phyloP scores from a whole-genome alignment of 2,329 filamentous ascomycete genomes.

The Scedosporium boydii region DNA sequence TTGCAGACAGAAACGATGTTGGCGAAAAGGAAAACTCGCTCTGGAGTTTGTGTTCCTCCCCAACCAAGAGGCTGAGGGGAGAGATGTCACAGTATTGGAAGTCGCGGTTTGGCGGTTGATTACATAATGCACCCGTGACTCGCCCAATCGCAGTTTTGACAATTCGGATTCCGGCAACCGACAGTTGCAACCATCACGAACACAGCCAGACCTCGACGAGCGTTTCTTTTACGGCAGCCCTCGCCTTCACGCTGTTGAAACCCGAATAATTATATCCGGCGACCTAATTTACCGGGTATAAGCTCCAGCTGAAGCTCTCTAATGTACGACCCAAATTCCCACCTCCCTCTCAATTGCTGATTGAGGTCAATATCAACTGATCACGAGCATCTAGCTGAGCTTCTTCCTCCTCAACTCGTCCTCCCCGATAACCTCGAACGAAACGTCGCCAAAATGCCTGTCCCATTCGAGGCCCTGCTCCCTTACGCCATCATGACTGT shows the following conservation, averaged over 20 bases:
- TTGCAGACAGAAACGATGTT: background rate
- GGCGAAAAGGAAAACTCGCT: background rate
- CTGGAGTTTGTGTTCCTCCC: background rate
- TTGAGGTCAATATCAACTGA: background rate
- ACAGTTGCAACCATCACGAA: background rate
- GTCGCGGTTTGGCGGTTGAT: constrained; percentile 2
- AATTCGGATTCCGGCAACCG: background rate
- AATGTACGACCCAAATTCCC: background rate
- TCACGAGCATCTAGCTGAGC: background rate
- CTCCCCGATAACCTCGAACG: background rate
- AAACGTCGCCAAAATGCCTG: constrained; percentile 37
- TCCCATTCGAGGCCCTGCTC: constrained; percentile 55
- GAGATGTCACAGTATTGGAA: background rate
- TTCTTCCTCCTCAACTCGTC: background rate
- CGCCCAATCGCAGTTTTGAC: background rate
- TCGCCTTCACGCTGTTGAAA: background rate
- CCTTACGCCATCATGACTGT: constrained; percentile 55
- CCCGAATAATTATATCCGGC: background rate
- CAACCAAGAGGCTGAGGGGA: background rate
- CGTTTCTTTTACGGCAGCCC: background rate
- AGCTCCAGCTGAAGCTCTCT: background rate
- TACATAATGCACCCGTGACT: constrained; percentile 6
- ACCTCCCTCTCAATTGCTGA: background rate
- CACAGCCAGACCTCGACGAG: background rate
- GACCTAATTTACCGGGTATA: background rate